A percentile compares a stretch with the other conserved stretches of the same genome.
Evolutionary conservation across 176 grass and related monocot genomes (phyloP).

Genomic region (Areca catechu): DNA sequence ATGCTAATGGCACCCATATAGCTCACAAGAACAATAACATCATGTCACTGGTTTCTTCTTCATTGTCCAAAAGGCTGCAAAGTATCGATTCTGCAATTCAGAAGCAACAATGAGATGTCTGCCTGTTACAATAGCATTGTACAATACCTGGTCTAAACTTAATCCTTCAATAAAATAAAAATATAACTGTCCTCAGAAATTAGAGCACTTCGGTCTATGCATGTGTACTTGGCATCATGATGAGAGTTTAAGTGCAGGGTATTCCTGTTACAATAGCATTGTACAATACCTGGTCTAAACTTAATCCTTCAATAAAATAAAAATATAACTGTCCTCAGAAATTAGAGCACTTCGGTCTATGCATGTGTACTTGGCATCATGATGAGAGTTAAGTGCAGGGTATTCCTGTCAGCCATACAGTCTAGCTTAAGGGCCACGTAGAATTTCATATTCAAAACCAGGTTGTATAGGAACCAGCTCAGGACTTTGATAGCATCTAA

Average conservation of each 20-base stretch:
- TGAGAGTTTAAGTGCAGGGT: no score
- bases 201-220: not conserved
- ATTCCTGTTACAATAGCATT: not conserved
- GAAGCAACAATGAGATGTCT: constrained; percentile 18
- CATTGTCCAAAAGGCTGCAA: constrained; percentile 77
- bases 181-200: not conserved
- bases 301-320: not conserved
- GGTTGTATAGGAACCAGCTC: no score
- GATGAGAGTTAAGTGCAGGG: no score
- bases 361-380: no score
- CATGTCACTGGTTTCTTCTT: constrained; percentile 32
- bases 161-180: not conserved
- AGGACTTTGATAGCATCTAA: no score
- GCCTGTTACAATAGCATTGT: not conserved
- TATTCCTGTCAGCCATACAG: no score
- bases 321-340: not conserved
- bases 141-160: no score
- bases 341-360: not conserved
- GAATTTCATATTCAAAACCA: no score
- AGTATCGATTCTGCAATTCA: constrained; percentile 65
- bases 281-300: no score
- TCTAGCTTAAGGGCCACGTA: no score
- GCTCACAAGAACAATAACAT: not conserved
- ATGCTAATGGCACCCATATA: no score
- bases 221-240: no score